phyloP scores from a whole-genome alignment of 2,329 filamentous ascomycete genomes.

The Macrophomina phaseolina region DNA sequence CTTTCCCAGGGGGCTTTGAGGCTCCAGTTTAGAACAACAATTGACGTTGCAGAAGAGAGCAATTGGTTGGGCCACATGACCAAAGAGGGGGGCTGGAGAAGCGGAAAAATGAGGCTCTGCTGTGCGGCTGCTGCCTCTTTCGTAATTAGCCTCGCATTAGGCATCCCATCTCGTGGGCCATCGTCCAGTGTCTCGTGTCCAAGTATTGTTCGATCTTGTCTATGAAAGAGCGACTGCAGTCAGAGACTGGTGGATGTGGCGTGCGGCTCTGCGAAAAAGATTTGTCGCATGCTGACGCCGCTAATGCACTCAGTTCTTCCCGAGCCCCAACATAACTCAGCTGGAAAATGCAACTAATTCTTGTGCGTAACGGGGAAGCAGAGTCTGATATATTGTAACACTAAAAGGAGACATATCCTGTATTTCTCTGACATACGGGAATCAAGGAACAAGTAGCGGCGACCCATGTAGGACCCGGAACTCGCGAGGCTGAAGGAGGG shows the following conservation, averaged over 20 bases:
- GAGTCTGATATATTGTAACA: too few relatives aligned
- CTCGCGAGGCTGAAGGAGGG: slow-evolving; percentile 2
- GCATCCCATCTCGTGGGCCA: too few relatives aligned
- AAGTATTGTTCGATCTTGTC: too few relatives aligned
- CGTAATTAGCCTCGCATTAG: background rate
- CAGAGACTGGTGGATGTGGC: too few relatives aligned
- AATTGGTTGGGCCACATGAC: background rate
- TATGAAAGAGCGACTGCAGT: background rate
- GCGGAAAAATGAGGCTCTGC: background rate
- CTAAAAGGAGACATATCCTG: too few relatives aligned
- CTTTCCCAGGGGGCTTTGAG: too few relatives aligned
- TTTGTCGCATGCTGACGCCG: background rate
- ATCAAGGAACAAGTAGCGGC: background rate
- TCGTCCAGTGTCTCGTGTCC: too few relatives aligned
- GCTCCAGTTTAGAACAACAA: too few relatives aligned
- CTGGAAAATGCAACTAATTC: background rate
- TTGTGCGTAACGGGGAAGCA: background rate
- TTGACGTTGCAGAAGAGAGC: too few relatives aligned
- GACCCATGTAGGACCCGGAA: background rate
- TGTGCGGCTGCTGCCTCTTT: too few relatives aligned
- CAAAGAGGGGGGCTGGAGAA: background rate
- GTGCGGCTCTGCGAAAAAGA: slow-evolving; percentile 1
- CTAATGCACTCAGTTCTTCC: background rate
- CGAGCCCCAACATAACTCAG: background rate
- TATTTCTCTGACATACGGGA: background rate